These are phyloP conservation scores for Lentinula edodes DNA, from an alignment of 768 basidiomycete species.

Conservation along the genomic window DNA sequence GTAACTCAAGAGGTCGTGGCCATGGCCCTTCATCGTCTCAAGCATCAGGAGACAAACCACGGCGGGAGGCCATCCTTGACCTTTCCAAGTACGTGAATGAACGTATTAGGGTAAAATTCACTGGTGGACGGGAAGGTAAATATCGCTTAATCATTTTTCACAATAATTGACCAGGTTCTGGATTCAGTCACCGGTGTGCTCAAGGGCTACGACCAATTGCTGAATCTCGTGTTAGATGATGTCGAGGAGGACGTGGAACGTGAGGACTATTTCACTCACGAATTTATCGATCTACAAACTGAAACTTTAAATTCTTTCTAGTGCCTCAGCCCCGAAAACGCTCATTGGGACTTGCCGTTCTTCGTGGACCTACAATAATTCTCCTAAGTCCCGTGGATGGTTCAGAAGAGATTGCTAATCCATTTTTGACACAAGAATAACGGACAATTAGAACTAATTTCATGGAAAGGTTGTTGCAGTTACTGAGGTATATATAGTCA, in stretches of 20 bases:
- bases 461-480: no score
- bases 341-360: constrained; percentile 77
- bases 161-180: not conserved
- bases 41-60: constrained; percentile 66
- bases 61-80: constrained; percentile 92
- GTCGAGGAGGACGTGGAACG: constrained; percentile 80
- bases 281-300: constrained; percentile 8
- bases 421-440: constrained; percentile 71
- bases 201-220: constrained; percentile 94
- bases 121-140: constrained; percentile 92
- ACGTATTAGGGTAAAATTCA: constrained; percentile 92
- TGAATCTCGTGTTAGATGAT: constrained; percentile 96
- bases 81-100: constrained; percentile 92
- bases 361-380: constrained; percentile 92
- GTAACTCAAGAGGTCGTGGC: not conserved
- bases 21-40: constrained; percentile 42
- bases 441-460: not conserved
- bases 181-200: constrained; percentile 77
- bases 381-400: constrained; percentile 94
- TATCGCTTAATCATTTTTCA: not conserved
- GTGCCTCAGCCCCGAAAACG: constrained; percentile 63
- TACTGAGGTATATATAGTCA: not conserved
- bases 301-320: constrained; percentile 18
- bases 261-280: constrained; percentile 24
- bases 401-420: constrained; percentile 90